Percentiles rank a stretch among this genome's conserved stretches.
phyloP scores from a whole-genome alignment of 257 asterid species.

The Solanum appendiculatum region DNA sequence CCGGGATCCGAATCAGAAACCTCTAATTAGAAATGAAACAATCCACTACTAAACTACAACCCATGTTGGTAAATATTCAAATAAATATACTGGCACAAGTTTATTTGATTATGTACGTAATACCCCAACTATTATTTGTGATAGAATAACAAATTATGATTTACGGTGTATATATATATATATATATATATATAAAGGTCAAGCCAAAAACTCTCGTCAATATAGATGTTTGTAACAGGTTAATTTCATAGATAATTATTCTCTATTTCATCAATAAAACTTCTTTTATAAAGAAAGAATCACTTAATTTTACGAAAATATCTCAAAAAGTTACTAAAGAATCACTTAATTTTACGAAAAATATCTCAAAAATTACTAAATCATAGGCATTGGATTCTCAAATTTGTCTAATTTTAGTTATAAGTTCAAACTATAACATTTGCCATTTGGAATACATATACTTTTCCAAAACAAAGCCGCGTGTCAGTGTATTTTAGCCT shows the following conservation, averaged over 20 bases:
- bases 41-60: no score
- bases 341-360: neutral
- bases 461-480: neutral
- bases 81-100: neutral
- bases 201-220: neutral
- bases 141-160: neutral
- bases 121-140: neutral
- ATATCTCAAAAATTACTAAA: neutral
- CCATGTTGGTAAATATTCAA: neutral
- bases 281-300: neutral
- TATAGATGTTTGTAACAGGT: no score
- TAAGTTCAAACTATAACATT: neutral
- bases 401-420: neutral
- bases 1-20: no score
- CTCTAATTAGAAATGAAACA: no score
- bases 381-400: neutral
- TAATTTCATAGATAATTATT: neutral
- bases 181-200: neutral
- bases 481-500: neutral
- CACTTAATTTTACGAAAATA: neutral
- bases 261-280: neutral
- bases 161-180: no score
- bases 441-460: neutral
- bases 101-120: neutral
- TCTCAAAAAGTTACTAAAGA: neutral